These are phyloP conservation scores for Entamoeba nuttalli DNA, from an alignment of 208 protist genomes.

Conservation along the genomic window DNA sequence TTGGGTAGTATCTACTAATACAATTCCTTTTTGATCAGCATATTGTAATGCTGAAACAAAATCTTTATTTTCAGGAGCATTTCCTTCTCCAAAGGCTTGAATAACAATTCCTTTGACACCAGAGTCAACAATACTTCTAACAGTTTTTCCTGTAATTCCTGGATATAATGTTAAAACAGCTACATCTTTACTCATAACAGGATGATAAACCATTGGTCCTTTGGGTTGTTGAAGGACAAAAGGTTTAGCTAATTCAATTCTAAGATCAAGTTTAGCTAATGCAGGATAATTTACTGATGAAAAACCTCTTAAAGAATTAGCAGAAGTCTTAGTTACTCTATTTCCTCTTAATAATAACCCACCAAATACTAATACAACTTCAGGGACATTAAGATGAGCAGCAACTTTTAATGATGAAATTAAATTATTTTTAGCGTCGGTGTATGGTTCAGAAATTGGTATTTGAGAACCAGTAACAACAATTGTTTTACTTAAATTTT, in stretches of 20 bases:
- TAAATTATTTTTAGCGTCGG: conserved; percentile 52
- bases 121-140: conserved; percentile 17
- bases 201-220: background rate
- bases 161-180: conserved; percentile 50
- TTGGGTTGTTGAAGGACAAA: background rate
- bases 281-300: conserved; percentile 56
- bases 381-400: conserved; percentile 17
- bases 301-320: conserved; percentile 64
- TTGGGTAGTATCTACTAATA: conserved; percentile 62
- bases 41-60: conserved; percentile 52
- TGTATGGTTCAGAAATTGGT: conserved; percentile 62
- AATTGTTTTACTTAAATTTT: conserved; percentile 79
- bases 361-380: conserved; percentile 77
- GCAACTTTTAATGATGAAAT: conserved; percentile 22
- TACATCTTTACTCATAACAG: background rate
- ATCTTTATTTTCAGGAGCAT: conserved; percentile 53
- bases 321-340: conserved; percentile 60
- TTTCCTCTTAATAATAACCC: conserved; percentile 69
- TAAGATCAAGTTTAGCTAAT: conserved; percentile 59
- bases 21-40: conserved; percentile 51
- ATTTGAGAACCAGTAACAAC: conserved; percentile 79
- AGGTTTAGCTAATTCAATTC: conserved; percentile 35
- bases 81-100: conserved; percentile 69
- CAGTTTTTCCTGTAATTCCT: conserved; percentile 32
- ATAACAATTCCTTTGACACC: conserved; percentile 58